phyloP scores from a whole-genome alignment of 805 yeast species.

The Priceomyces haplophilus region DNA sequence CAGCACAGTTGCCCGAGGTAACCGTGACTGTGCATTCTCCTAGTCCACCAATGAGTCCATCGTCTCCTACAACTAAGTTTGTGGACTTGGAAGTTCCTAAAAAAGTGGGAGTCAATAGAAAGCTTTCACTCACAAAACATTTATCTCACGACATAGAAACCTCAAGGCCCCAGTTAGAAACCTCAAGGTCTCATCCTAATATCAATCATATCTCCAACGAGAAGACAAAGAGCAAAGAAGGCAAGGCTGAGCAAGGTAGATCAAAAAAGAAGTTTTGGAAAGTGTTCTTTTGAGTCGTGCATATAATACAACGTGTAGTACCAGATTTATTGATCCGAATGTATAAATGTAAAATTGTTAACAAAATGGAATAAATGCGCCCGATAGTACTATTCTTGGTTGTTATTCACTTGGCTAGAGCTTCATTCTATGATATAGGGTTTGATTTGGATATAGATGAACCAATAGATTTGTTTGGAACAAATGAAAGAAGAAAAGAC shows the following conservation, averaged over 20 bases:
- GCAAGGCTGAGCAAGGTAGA: slow-evolving; percentile 1
- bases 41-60: slow-evolving; percentile 11
- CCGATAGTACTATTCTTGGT: slow-evolving; percentile 1
- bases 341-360: background rate
- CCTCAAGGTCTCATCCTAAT: slow-evolving; percentile 40
- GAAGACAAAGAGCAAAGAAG: background rate
- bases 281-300: slow-evolving; percentile 17
- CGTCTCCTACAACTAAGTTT: slow-evolving; percentile 27
- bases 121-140: slow-evolving; percentile 26
- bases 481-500: slow-evolving; percentile 4
- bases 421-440: slow-evolving; percentile 9
- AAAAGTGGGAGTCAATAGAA: slow-evolving; percentile 11
- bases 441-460: slow-evolving; percentile 15
- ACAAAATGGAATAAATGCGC: slow-evolving; percentile 7
- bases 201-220: slow-evolving; percentile 10
- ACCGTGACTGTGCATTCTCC: too few relatives aligned
- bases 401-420: slow-evolving; percentile 1
- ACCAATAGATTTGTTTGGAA: slow-evolving; percentile 9
- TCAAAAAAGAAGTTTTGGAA: slow-evolving; percentile 27
- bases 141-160: slow-evolving; percentile 34
- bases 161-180: slow-evolving; percentile 28
- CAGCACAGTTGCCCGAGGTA: slow-evolving; percentile 8
- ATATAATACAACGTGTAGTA: background rate
- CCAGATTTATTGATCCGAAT: background rate
- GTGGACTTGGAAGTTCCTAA: slow-evolving; percentile 20